Evolutionary conservation across 2,329 filamentous ascomycete genomes (phyloP).

Genomic region (Fusarium sublunatum): DNA sequence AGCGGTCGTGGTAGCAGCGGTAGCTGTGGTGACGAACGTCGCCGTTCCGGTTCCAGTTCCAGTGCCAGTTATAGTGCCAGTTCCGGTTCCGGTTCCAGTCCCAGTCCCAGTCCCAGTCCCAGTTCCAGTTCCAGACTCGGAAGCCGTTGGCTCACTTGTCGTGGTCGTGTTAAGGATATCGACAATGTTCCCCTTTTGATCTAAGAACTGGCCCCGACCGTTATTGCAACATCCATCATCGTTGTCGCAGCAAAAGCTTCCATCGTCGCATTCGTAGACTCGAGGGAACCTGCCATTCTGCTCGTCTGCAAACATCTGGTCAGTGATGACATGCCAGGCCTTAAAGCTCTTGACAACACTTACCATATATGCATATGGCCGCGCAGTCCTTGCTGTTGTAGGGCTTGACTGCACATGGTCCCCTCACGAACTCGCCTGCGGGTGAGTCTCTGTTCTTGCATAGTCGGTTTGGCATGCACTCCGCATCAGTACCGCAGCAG

Average conservation of each 20-base stretch:
- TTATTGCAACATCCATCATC: constrained; percentile 29
- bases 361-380: constrained; percentile 27
- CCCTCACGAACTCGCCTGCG: constrained; percentile 27
- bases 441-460: constrained; percentile 28
- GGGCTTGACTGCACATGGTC: constrained; percentile 29
- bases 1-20: background rate
- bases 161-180: background rate
- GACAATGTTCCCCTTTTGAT: constrained; percentile 5
- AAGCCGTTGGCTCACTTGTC: background rate
- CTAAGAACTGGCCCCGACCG: constrained; percentile 27
- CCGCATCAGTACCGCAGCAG: constrained; percentile 26
- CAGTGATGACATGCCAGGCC: background rate
- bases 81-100: background rate
- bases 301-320: constrained; percentile 6
- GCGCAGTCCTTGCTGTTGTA: constrained; percentile 28
- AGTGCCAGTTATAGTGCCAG: too few relatives aligned
- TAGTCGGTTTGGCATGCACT: constrained; percentile 31
- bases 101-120: background rate
- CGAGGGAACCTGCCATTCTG: constrained; percentile 25
- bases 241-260: constrained; percentile 39
- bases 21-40: background rate
- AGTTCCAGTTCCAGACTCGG: background rate
- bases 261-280: constrained; percentile 28
- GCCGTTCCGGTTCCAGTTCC: background rate
- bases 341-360: background rate